These are phyloP conservation scores for Cladosporium sp. DNA, from an alignment of 2,329 filamentous ascomycete species.

Conservation along the genomic window DNA sequence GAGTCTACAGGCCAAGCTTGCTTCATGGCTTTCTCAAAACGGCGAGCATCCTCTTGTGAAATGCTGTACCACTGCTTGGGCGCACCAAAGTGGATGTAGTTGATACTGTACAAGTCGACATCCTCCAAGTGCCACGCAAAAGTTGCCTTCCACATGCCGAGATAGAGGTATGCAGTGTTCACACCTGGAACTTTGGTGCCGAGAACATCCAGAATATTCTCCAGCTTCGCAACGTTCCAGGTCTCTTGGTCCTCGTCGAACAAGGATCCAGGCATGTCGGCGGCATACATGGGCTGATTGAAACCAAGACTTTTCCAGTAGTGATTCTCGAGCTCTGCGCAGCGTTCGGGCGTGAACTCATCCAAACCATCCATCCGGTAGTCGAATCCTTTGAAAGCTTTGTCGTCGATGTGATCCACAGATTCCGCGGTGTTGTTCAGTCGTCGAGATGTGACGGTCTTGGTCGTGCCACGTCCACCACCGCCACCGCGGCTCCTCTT, in stretches of 20 bases:
- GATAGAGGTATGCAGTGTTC: constrained; percentile 94
- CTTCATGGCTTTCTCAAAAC: constrained; percentile 93
- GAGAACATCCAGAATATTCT: constrained; percentile 87
- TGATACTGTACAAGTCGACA: constrained; percentile 98
- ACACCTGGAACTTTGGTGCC: constrained; percentile 95
- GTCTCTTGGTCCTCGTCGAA: constrained; percentile 78
- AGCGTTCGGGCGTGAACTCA: constrained; percentile 85
- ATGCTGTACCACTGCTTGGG: constrained; percentile 99
- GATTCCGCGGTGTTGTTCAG: constrained; percentile 79
- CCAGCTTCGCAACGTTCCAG: constrained; percentile 94
- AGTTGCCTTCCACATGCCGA: constrained; percentile 99
- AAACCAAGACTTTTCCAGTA: constrained; percentile 99
- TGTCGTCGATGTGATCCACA: constrained; percentile 77
- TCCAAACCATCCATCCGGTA: constrained; percentile 79
- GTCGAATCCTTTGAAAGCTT: constrained; percentile 84
- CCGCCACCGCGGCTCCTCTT: constrained; percentile 42
- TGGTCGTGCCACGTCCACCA: constrained; percentile 50
- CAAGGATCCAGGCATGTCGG: constrained; percentile 90
- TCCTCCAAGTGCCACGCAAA: constrained; percentile 99
- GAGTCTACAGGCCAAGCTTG: constrained; percentile 90
- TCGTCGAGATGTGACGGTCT: constrained; percentile 77
- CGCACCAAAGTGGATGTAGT: constrained; percentile 97
- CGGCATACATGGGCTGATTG: constrained; percentile 89
- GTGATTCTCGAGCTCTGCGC: constrained; percentile 85
- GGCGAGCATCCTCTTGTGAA: constrained; percentile 86